Evolutionary conservation across 2,329 filamentous ascomycete species (phyloP), one percentile per base, ranked within the genome.

Genomic region (Ceratocystis albifundus): DNA sequence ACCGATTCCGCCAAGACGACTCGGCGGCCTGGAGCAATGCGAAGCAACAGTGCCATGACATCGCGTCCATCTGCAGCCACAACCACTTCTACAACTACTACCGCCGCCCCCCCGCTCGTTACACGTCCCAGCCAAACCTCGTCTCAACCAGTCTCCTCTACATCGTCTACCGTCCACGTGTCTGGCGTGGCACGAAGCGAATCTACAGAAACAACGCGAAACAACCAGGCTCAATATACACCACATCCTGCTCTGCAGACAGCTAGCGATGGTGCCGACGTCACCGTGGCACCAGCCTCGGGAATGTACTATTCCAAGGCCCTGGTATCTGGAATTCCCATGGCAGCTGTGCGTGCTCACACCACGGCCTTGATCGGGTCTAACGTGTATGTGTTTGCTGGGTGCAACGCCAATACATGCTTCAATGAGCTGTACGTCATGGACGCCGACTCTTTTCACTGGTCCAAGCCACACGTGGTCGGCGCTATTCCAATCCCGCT

Each of bases 291-390:
- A 17, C 86, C 86, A 30, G 82, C 86, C 20, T 86, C 84, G 62
- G 86, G 85, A 71, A 88, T 88, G 85, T 88, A 88, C 76, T 88
- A 86, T 85, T 87, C 84, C 65, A 80, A 79, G 45, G 85, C 85
- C 8, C 82, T 82, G 6, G 79, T 83, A n/a, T 87, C 85, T 2
- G 86, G 86, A 30, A 77, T 79, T 30, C 76, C 83, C 48, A 84
- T 85, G 71, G 82, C 83, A 17, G 80, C 82, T 28, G 75, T 88
- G 67, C 80, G 86, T 66, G 86, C 86, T 17, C 86, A 88, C 74
- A 88, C 85, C 57, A 83, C 83, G 41, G 87, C 85, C 22, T 76
- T 87, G 41, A 78, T 88, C 53, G 85, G 85, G 8, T 86, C 83
- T 65, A 88, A 84, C 71, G 79, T 88, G 66, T 88, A 82, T 72